Base-by-base conservation (phyloP, 2,329 filamentous ascomycete species). In the Raffaelea arxii region DNA sequence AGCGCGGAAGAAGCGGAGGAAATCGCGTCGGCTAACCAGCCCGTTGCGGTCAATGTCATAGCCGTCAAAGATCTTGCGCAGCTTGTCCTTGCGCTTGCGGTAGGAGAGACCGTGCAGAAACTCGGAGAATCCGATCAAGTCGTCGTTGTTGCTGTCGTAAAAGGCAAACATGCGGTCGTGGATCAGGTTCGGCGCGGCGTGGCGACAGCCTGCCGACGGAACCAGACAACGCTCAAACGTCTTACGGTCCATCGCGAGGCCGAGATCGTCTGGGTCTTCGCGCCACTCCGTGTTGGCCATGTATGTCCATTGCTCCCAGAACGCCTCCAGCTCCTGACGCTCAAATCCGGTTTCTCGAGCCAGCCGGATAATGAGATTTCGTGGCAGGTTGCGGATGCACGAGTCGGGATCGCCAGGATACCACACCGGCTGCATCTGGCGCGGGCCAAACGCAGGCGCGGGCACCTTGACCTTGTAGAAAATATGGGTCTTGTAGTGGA, bases 151-250 rank as follows among this genome's bases (percentile, higher is more conserved):
- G 25, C 82, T 86, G 64, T 98, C 92, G 62, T 96, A 98, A 62
- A 96, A 96, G 43, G 86, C 80, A 65, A 97, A 98, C 77, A 96
- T 92, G 54, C 92, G 84, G 62, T 98, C 91, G 59, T 94, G 92
- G 49, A 98, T 86, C 14, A 95, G 77, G 60, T 94, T 96, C 2
- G 91, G 87, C 1, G 84, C 76, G 11, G 84, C 80, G 46, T 88
- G 82, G 25, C 83, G 78, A 48, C 80, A 78, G n/a, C 84, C 84
- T 14, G 84, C 86, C n/a, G 85, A 85, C 4, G 88, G 87, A 7
- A 94, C 82, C 50, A 97, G 80, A 55, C 89, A 94, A 41, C 86
- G 81, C 60, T 96, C 88, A 65, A 98, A 98, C 0, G 88, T 94
- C 63, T 84, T 85, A 50, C 89, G 81, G 60, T 97, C 90, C 70